Conservation (phyloP, 805 yeast species). For the Teunomyces barrocoloradensis region DNA sequence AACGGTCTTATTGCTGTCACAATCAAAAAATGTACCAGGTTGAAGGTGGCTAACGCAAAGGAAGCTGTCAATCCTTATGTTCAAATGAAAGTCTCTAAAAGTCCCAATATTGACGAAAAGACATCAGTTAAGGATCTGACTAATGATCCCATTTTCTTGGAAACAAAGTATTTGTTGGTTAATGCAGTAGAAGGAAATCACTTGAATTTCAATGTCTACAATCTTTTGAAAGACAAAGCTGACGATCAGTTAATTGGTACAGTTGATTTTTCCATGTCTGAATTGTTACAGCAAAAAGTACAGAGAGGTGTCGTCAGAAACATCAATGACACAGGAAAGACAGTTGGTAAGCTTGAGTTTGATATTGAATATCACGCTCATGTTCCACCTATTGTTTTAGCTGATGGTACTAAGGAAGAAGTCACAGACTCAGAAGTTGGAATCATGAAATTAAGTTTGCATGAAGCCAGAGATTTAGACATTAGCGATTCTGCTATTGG, state of each 20-base stretch:
- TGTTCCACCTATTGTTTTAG: constrained; percentile 41
- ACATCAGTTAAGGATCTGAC: constrained; percentile 59
- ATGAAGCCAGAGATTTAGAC: constrained; percentile 60
- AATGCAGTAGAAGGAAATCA: constrained; percentile 53
- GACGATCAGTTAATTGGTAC: constrained; percentile 50
- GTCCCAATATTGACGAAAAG: constrained; percentile 44
- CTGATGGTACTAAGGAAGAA: constrained; percentile 49
- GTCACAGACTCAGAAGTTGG: constrained; percentile 68
- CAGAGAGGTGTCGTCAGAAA: constrained; percentile 44
- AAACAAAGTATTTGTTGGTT: constrained; percentile 59
- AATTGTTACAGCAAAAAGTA: constrained; percentile 53
- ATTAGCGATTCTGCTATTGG: constrained; percentile 49
- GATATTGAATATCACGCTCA: constrained; percentile 54
- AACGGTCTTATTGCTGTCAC: constrained; percentile 68
- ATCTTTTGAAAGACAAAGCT: constrained; percentile 52
- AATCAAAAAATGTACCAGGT: constrained; percentile 49
- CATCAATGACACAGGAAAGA: constrained; percentile 48
- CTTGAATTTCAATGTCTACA: constrained; percentile 51
- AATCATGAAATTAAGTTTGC: constrained; percentile 61
- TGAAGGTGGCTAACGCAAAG: constrained; percentile 45
- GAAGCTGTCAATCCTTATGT: constrained; percentile 58
- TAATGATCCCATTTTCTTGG: constrained; percentile 64
- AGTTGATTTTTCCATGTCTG: constrained; percentile 54
- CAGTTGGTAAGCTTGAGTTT: constrained; percentile 58
- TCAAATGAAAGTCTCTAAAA: constrained; percentile 33